Base-by-base conservation (phyloP, 2,329 filamentous ascomycete species). In the Aspergillus intermedius region DNA sequence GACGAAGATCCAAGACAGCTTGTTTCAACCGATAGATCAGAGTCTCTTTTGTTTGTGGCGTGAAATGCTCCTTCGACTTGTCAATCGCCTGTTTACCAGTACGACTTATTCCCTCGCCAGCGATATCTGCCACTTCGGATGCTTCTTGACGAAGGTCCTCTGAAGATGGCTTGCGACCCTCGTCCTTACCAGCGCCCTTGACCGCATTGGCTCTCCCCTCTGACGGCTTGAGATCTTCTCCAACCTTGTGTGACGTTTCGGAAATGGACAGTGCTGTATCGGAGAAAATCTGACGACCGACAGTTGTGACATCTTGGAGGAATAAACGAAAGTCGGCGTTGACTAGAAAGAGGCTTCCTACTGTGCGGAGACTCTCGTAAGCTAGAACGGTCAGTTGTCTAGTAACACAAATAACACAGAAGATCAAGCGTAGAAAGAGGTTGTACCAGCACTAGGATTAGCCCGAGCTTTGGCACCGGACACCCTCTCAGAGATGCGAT, bases 291-390 rank as follows among this genome's bases (percentile, higher is more conserved):
- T 95, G 86, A 39, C 87, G 83, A 10, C 85, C 87, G 42, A 96
- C 80, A 0, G 84, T 83, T 42, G 83, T 83, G 37, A 95, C 70
- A 60, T 97, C 91, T 9, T 84, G 81, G 41, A 96, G 74, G 59
- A 97, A 90, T 5, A 91, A 76, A 35, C 91, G 84, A 66, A 97
- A 96, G 60, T 96, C 90, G 0, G 86, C 83, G 64, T 97, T 97
- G 12, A 88, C 89, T 40, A 97, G 74, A 1, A 96, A 78, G n/a
- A 97, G 74, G 3, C 85, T 87, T 25, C 87, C 85, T 0, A 97
- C 82, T 0, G 90, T 95, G 49, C 83, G 85, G 43, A 95, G 71
- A 65, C 90, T 95, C 61, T 86, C 77, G 60, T 91, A 91, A 13
- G 87, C 86, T 87, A 55, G 19, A 17, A 19, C 9, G 4, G 25